Evolutionary conservation across 2,329 filamentous ascomycete genomes (phyloP).

Genomic region (Arthrobotrys entomopaga): DNA sequence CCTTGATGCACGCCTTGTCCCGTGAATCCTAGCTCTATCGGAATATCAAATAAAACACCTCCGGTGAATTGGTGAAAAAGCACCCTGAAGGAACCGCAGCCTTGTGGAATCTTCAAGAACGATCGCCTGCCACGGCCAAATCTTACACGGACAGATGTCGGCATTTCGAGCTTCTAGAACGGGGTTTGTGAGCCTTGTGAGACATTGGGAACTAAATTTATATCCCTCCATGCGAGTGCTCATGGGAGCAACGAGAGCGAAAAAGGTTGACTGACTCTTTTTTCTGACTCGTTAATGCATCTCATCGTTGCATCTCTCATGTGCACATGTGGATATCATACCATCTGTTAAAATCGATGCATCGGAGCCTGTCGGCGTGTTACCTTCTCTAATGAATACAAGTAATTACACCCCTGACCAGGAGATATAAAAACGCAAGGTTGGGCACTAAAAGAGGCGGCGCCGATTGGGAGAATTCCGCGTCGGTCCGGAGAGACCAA

Average conservation of each 20-base stretch:
- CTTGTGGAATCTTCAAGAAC: too few relatives aligned
- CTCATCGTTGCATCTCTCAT: neutral
- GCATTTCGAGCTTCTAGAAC: constrained; percentile 20
- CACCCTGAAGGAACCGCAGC: too few relatives aligned
- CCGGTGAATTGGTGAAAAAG: too few relatives aligned
- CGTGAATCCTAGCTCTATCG: constrained; percentile 9
- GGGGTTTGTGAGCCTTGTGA: constrained; percentile 2
- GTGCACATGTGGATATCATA: constrained; percentile 11
- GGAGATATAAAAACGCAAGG: too few relatives aligned
- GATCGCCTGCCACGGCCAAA: too few relatives aligned
- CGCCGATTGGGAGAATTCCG: constrained; percentile 35
- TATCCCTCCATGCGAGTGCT: neutral
- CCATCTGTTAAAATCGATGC: too few relatives aligned
- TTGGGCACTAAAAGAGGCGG: constrained; percentile 9
- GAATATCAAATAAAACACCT: too few relatives aligned
- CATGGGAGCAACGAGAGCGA: too few relatives aligned
- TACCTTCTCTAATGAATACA: too few relatives aligned
- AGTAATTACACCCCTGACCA: too few relatives aligned
- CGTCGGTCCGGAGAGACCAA: constrained; percentile 32
- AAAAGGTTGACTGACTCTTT: neutral
- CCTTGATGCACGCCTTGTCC: constrained; percentile 7
- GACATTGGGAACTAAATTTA: constrained; percentile 9
- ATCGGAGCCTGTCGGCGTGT: too few relatives aligned
- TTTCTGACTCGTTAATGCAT: constrained; percentile 34
- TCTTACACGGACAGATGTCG: too few relatives aligned